These are phyloP conservation scores for Termitomyces sp. DNA, from an alignment of 768 basidiomycete genomes.

Conservation along the genomic window DNA sequence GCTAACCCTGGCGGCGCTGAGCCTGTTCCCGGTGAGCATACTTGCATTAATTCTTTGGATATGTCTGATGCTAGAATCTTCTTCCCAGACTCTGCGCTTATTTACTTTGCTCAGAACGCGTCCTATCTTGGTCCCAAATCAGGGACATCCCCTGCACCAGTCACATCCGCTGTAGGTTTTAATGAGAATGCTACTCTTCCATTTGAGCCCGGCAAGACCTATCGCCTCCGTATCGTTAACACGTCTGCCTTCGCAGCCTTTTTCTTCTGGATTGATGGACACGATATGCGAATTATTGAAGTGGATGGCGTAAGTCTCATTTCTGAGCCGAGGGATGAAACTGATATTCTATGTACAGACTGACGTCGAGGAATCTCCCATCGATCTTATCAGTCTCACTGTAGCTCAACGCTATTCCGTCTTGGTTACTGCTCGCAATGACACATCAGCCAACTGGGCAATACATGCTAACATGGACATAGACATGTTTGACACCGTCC, in stretches of 20 bases:
- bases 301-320: slow-evolving; percentile 62
- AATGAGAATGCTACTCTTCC: slow-evolving; percentile 83
- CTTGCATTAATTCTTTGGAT: neutral
- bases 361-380: slow-evolving; percentile 69
- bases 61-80: neutral
- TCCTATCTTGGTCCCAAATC: slow-evolving; percentile 59
- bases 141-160: slow-evolving; percentile 42
- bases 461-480: slow-evolving; percentile 90
- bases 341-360: slow-evolving; percentile 34
- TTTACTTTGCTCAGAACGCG: slow-evolving; percentile 78
- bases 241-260: slow-evolving; percentile 69
- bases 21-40: slow-evolving; percentile 68
- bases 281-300: slow-evolving; percentile 80
- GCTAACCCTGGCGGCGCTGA: slow-evolving; percentile 82
- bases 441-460: slow-evolving; percentile 77
- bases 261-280: slow-evolving; percentile 88
- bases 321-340: neutral
- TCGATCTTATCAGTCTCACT: slow-evolving; percentile 66
- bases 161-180: slow-evolving; percentile 64
- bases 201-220: slow-evolving; percentile 85
- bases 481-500: slow-evolving; percentile 83
- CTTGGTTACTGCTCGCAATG: slow-evolving; percentile 86
- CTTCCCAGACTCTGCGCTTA: slow-evolving; percentile 60
- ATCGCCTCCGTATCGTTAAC: slow-evolving; percentile 85
- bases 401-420: slow-evolving; percentile 94